Evolutionary conservation across 1,284 basidiomycete species (phyloP), one percentile per base, ranked within the genome.

Genomic region (Ceratobasidium papillatum): DNA sequence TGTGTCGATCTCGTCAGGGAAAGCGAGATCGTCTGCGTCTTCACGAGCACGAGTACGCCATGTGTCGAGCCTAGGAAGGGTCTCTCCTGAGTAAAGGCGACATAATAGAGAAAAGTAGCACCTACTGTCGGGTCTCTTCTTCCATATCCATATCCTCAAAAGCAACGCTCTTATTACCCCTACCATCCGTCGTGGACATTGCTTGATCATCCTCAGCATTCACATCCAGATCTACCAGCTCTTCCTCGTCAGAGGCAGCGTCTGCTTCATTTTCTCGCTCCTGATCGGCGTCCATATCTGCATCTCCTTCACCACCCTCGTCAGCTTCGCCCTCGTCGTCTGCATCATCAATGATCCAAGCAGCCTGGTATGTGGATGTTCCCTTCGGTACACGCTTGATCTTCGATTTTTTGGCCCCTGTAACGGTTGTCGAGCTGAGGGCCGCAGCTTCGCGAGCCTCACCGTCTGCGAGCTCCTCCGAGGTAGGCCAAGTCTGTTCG

Each of bases 401-500:
- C 51, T 94, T 88, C n/a, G 83, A 82, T 82, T 88, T 92, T 1
- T 91, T 91, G 1, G 91, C 91, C 0, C 90, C 90, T 52, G 51
- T 25, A 19, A 84, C 84, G 63, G 80, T 82, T 0, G 91, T 91
- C 75, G 91, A 89, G 1, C 92, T 91, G n/a, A 92, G 81, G 80
- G 76, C 84, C 49, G 76, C 80, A 34, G 84, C 82, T 1, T 75
- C 77, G n/a, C 76, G 78, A 22, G 78, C 80, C 51, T 76, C 79
- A 62, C 76, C 76, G 75, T 66, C 79, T 0, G 80, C 82, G 90
- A 99, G 94, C 81, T 99, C 97, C 78, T 99, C 97, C 81, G 99
- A 96, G 0, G 96, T 98, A 0, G 97, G 97, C 96, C 97, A 99
- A 0, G 97, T 99, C 83, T 99, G 97, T 80, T 99, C 97, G 80